Conservation (phyloP, 371 early-diverging fungal genomes). For the Entomophthora muscae region DNA sequence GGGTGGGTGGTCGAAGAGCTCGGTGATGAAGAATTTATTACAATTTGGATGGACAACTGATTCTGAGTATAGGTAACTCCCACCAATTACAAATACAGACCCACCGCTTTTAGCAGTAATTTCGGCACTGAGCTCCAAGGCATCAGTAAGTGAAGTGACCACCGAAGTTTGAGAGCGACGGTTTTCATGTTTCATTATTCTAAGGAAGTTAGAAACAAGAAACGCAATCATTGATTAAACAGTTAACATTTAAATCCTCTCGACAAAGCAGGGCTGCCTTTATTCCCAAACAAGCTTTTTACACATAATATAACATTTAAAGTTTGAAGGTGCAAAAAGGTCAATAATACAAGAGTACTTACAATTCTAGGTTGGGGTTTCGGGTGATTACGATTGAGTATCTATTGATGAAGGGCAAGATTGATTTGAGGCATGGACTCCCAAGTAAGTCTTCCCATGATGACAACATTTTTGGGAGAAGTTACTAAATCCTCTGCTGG, state of each 20-base stretch:
- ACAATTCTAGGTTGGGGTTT: constrained; percentile 1
- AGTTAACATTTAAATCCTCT: too few relatives aligned
- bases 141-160: not conserved
- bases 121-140: not conserved
- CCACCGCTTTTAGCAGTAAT: not conserved
- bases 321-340: too few relatives aligned
- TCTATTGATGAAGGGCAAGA: constrained; percentile 5
- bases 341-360: too few relatives aligned
- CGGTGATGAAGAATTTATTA: constrained; percentile 6
- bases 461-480: not conserved
- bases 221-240: too few relatives aligned
- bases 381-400: constrained; percentile 4
- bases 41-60: constrained; percentile 5
- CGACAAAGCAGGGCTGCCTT: too few relatives aligned
- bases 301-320: too few relatives aligned
- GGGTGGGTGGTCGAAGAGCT: not conserved
- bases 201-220: too few relatives aligned
- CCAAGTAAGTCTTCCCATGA: constrained; percentile 9
- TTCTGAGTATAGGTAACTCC: constrained; percentile 1
- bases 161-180: not conserved
- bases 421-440: constrained; percentile 1
- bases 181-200: not conserved
- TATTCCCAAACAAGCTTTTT: too few relatives aligned
- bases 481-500: not conserved
- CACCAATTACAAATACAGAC: constrained; percentile 9